phyloP scores from a whole-genome alignment of 169 alveolate species.

The Plasmodium yoelii region DNA sequence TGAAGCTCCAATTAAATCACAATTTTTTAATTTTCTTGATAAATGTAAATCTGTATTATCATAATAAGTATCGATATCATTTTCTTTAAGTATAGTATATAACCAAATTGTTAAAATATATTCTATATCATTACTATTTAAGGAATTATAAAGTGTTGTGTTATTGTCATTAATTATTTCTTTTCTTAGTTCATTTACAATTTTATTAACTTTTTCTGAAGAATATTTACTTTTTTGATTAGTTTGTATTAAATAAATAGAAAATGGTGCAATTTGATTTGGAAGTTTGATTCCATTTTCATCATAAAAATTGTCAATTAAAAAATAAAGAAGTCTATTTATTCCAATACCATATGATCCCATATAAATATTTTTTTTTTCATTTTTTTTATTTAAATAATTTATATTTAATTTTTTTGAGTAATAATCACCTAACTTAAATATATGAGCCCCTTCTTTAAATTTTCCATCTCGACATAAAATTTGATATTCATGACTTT shows the following conservation, averaged over 20 bases:
- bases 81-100: slow-evolving; percentile 23
- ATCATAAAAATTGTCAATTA: slow-evolving; percentile 54
- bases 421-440: slow-evolving; percentile 61
- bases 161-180: not conserved
- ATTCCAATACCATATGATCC: slow-evolving; percentile 73
- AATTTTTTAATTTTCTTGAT: slow-evolving; percentile 60
- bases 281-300: slow-evolving; percentile 49
- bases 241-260: slow-evolving; percentile 42
- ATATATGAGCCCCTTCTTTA: slow-evolving; percentile 62
- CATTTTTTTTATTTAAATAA: slow-evolving; percentile 54
- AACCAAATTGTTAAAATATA: slow-evolving; percentile 37
- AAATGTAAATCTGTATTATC: slow-evolving; percentile 66
- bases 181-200: not conserved
- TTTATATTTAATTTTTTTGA: slow-evolving; percentile 31
- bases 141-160: not conserved
- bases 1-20: slow-evolving; percentile 63
- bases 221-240: slow-evolving; percentile 58
- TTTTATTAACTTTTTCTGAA: slow-evolving; percentile 13
- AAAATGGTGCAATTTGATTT: slow-evolving; percentile 35
- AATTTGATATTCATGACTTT: slow-evolving; percentile 64
- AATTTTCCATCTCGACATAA: slow-evolving; percentile 46
- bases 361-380: slow-evolving; percentile 52
- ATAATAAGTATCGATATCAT: slow-evolving; percentile 42
- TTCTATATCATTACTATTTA: slow-evolving; percentile 63
- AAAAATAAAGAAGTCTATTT: slow-evolving; percentile 33